A percentile compares a stretch with the other conserved stretches of the same genome.
These are phyloP conservation scores for Claviceps pazoutovae DNA, from an alignment of 2,329 filamentous ascomycete species.

Conservation along the genomic window DNA sequence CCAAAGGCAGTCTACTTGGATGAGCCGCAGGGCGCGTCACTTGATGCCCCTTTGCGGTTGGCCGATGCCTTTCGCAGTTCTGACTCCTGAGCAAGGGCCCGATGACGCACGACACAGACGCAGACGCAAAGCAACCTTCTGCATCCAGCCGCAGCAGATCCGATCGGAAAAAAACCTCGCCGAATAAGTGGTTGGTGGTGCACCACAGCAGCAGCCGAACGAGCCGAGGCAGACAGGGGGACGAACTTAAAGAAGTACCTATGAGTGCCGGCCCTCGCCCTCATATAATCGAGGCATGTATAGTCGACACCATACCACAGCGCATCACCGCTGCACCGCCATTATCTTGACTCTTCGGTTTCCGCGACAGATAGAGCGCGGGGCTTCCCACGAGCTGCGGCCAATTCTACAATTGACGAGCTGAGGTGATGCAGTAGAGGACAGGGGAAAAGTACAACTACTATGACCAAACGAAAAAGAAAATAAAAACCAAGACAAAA, in stretches of 20 bases:
- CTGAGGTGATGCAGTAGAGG: neutral
- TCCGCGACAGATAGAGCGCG: neutral
- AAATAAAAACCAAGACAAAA: neutral
- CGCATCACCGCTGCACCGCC: neutral
- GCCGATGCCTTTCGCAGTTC: neutral
- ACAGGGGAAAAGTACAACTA: neutral
- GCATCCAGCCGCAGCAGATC: neutral
- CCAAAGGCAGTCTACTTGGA: neutral
- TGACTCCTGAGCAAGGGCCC: neutral
- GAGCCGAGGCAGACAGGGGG: neutral
- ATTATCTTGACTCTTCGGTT: neutral
- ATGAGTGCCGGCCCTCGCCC: neutral
- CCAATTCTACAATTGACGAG: neutral
- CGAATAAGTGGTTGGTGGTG: conserved; percentile 2
- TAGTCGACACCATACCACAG: neutral
- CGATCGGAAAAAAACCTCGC: conserved; percentile 1
- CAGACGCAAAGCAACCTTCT: neutral
- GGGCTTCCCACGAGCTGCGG: neutral
- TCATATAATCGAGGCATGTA: neutral
- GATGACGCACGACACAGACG: neutral
- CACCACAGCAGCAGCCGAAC: conserved; percentile 1
- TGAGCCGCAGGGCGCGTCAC: neutral
- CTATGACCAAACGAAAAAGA: neutral
- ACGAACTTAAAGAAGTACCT: too few relatives aligned
- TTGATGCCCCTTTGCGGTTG: neutral